These are phyloP conservation scores for Penicilliopsis zonata DNA, from an alignment of 495 filamentous ascomycete genomes.

Conservation along the genomic window DNA sequence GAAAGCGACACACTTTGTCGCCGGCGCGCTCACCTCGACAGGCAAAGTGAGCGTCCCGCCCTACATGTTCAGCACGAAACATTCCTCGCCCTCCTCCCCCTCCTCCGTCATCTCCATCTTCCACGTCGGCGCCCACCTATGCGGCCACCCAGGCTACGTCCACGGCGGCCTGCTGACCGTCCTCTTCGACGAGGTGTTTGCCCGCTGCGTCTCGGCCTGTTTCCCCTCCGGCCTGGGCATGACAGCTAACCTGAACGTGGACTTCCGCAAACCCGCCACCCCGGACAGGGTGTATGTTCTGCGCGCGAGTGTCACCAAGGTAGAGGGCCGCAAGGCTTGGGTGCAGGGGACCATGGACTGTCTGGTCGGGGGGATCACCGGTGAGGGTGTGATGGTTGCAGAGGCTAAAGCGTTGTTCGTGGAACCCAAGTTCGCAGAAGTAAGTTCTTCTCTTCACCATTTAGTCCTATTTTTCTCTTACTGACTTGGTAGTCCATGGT, in stretches of 20 bases:
- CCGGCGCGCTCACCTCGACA: slow-evolving; percentile 46
- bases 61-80: slow-evolving; percentile 44
- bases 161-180: slow-evolving; percentile 29
- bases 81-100: slow-evolving; percentile 1
- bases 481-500: slow-evolving; percentile 22
- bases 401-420: slow-evolving; percentile 79
- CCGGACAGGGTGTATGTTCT: slow-evolving; percentile 54
- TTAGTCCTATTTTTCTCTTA: slow-evolving; percentile 4
- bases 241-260: slow-evolving; percentile 52
- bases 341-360: slow-evolving; percentile 23
- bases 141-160: slow-evolving; percentile 28
- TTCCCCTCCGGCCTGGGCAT: slow-evolving; percentile 37
- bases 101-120: slow-evolving; percentile 20
- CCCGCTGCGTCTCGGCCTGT: slow-evolving; percentile 25
- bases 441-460: slow-evolving; percentile 24
- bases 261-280: slow-evolving; percentile 48
- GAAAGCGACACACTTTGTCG: slow-evolving; percentile 25
- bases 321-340: slow-evolving; percentile 31
- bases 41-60: slow-evolving; percentile 69
- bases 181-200: slow-evolving; percentile 31
- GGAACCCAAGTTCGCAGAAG: slow-evolving; percentile 71
- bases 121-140: slow-evolving; percentile 24
- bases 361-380: slow-evolving; percentile 7
- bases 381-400: slow-evolving; percentile 46
- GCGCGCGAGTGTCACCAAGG: slow-evolving; percentile 31